A percentile compares a stretch with the other conserved stretches of the same genome.
Conservation (phyloP, 1,139 yeast species). For the Blastobotrys capitulatus region DNA sequence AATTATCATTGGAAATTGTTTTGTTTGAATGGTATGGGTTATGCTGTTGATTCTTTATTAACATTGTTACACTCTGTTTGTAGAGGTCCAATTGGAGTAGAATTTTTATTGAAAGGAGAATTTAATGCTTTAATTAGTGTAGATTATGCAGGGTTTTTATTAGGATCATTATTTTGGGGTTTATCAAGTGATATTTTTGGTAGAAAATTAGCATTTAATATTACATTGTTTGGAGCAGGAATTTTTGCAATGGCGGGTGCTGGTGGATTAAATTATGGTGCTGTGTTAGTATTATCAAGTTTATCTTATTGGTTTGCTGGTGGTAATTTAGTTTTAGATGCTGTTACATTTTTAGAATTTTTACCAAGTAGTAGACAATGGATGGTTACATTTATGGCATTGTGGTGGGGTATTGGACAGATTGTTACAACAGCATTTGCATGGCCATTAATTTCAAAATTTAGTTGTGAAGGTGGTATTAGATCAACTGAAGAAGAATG, state of each 20-base stretch:
- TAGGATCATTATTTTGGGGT: conserved; percentile 56
- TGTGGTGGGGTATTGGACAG: conserved; percentile 62
- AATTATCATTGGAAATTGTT: conserved; percentile 29
- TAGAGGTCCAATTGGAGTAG: conserved; percentile 25
- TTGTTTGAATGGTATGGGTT: conserved; percentile 49
- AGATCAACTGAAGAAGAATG: not conserved
- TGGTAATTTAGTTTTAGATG: conserved; percentile 58
- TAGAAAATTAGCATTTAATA: conserved; percentile 50
- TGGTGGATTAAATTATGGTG: conserved; percentile 42
- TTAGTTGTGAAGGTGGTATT: conserved; percentile 35
- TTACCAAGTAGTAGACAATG: conserved; percentile 50
- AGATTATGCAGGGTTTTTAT: conserved; percentile 42
- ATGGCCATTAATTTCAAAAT: conserved; percentile 51
- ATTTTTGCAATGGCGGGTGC: conserved; percentile 49
- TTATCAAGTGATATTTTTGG: conserved; percentile 57
- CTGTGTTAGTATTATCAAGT: conserved; percentile 48
- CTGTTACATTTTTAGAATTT: conserved; percentile 54
- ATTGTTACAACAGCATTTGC: conserved; percentile 48
- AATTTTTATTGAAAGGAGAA: conserved; percentile 18
- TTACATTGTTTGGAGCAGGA: conserved; percentile 46
- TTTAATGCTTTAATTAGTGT: conserved; percentile 36
- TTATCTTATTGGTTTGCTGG: conserved; percentile 36
- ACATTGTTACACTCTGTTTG: conserved; percentile 44
- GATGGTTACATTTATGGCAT: conserved; percentile 51
- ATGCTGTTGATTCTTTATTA: conserved; percentile 57